Base-by-base conservation (phyloP, 225 moss, liverwort and hornwort species). In the Straminergon stramineum region DNA sequence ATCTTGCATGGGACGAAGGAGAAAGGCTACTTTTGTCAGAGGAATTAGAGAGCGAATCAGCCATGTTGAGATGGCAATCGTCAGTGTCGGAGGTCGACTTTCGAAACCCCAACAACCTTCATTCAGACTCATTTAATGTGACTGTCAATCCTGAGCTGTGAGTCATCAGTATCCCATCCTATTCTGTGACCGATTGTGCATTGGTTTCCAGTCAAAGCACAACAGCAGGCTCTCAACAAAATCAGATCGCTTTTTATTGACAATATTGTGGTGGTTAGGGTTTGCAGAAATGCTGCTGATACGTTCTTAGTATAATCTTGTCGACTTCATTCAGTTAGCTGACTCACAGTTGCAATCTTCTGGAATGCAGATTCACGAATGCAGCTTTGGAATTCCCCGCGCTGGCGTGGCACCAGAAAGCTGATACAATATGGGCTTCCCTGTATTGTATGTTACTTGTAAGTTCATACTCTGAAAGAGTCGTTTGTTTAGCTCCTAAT, bases 41-140 rank as follows among this genome's bases (percentile, higher is more conserved):
- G 88, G 74, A 68, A 45, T 73, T 71, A 66, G 91, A 74, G 79
- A 73, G 66, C 17, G 73, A 87, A 88, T 52, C 87, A 92, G 90
- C 85, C 90, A 92, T 92, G 92, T 95, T 91, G 89, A 88, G 94
- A 92, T 94, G 93, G 94, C 94, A 94, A 77, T 85, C 93, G 52
- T 89, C 93, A 64, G 90, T 89, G 85, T 30, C 92, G 79, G 94
- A 93, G 85, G 84, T 58, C 84, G 93, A 93, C 62, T 90, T 91
- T 86, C 94, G 90, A 45, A 93, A 91, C 62, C 61, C 90, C 57
- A 92, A 77, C 79, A 87, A 51, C 66, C 93, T 93, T 32, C 89
- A 76, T 87, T 92, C 92, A 13, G 93, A 94, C 79, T 92, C 94
- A 83, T 91, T 88, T 32, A 85, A 90, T 91, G 89, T 89, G 85